phyloP scores from a whole-genome alignment of 768 basidiomycete species.

The Boletus tylopilopsis region DNA sequence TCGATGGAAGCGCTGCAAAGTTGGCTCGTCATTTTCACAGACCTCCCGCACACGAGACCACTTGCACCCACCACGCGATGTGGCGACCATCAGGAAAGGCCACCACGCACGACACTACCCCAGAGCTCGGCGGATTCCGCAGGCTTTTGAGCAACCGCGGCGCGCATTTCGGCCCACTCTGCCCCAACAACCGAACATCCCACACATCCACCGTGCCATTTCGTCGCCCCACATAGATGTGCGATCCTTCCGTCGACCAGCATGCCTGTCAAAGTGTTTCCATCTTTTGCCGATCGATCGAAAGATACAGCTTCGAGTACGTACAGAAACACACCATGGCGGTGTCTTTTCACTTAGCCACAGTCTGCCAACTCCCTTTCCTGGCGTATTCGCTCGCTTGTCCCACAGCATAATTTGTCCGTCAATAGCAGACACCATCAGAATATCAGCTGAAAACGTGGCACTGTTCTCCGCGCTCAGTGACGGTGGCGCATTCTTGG shows the following conservation, averaged over 20 bases:
- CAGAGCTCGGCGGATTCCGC: conserved; percentile 83
- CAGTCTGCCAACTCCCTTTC: conserved; percentile 75
- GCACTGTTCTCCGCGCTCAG: conserved; percentile 58
- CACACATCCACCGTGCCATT: conserved; percentile 91
- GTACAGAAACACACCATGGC: conserved; percentile 93
- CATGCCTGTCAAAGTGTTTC: conserved; percentile 64
- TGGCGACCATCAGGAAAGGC: conserved; percentile 92
- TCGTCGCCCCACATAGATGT: conserved; percentile 87
- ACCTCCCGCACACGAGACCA: conserved; percentile 12
- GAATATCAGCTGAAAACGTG: conserved; percentile 71
- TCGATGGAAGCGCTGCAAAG: conserved; percentile 77
- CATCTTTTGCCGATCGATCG: conserved; percentile 2
- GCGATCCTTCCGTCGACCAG: conserved; percentile 86
- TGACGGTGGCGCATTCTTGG: conserved; percentile 75
- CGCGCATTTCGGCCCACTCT: conserved; percentile 54
- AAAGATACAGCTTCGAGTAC: conserved; percentile 23
- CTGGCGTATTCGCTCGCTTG: conserved; percentile 59
- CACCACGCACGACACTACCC: conserved; percentile 87
- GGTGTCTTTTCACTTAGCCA: conserved; percentile 91
- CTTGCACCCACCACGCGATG: conserved; percentile 72
- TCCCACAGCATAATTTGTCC: conserved; percentile 95
- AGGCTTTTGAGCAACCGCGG: conserved; percentile 80
- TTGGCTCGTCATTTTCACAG: conserved; percentile 19
- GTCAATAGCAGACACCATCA: conserved; percentile 89
- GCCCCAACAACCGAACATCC: conserved; percentile 84